phyloP scores from a whole-genome alignment of 176 grass and related monocot species.

The Avena eriantha region DNA sequence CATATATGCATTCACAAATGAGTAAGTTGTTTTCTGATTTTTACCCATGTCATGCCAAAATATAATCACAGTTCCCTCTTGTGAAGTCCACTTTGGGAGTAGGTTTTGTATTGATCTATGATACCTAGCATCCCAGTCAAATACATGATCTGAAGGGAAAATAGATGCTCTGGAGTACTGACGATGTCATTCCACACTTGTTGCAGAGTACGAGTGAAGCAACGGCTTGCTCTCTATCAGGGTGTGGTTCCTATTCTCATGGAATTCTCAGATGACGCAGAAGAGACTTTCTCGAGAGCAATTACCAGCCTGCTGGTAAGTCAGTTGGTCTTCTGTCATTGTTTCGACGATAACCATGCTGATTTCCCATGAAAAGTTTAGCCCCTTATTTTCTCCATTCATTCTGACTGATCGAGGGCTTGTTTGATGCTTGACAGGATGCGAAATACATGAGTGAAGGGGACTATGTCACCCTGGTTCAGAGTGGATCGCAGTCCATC shows the following conservation, averaged over 20 bases:
- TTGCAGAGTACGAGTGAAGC: slow-evolving; percentile 85
- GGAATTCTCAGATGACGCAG: slow-evolving; percentile 88
- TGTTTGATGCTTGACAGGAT: slow-evolving; percentile 54
- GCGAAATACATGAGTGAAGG: slow-evolving; percentile 62
- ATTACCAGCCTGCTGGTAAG: slow-evolving; percentile 78
- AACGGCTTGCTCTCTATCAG: slow-evolving; percentile 87
- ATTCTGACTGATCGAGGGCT: slow-evolving; percentile 34
- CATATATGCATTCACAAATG: slow-evolving; percentile 94
- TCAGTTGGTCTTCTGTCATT: neutral
- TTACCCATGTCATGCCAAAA: neutral
- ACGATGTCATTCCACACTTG: neutral
- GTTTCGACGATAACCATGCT: neutral
- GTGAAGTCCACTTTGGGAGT: neutral
- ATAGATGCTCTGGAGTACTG: slow-evolving; percentile 20
- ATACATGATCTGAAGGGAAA: neutral
- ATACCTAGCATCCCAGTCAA: slow-evolving; percentile 5
- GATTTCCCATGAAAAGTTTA: neutral
- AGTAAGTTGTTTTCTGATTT: slow-evolving; percentile 58
- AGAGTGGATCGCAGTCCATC: slow-evolving; percentile 89
- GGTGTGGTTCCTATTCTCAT: slow-evolving; percentile 88
- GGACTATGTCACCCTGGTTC: slow-evolving; percentile 92
- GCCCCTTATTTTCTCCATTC: neutral
- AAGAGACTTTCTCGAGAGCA: slow-evolving; percentile 93
- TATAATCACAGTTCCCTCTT: neutral
- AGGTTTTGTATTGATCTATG: slow-evolving; percentile 4